phyloP scores from a whole-genome alignment of 192 early-diverging fungal species.

The Helicostylum pulchrum region DNA sequence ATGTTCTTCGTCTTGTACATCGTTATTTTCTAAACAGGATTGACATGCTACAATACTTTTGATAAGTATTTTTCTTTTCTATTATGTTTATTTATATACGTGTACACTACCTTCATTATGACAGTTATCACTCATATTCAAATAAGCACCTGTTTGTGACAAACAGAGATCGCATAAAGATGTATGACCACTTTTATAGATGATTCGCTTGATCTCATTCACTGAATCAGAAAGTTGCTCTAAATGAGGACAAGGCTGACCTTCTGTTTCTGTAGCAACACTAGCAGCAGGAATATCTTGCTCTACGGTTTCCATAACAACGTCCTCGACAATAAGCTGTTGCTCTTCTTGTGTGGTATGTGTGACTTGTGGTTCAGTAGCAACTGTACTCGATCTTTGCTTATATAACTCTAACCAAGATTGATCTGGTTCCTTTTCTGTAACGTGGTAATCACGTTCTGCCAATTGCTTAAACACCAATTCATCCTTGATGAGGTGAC shows the following conservation, averaged over 20 bases:
- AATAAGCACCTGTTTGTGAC: constrained; percentile 1
- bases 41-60: constrained; percentile 11
- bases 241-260: constrained; percentile 20
- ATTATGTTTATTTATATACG: neutral
- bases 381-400: neutral
- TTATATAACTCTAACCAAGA: constrained; percentile 24
- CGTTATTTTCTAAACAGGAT: constrained; percentile 6
- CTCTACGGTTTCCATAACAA: too few species aligned
- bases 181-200: neutral
- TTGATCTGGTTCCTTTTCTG: constrained; percentile 20
- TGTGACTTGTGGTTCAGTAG: neutral
- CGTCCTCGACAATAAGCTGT: too few species aligned
- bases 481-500: constrained; percentile 20
- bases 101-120: constrained; percentile 15
- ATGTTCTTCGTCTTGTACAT: neutral
- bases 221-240: constrained; percentile 7
- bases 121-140: constrained; percentile 6
- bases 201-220: constrained; percentile 5
- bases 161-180: constrained; percentile 16
- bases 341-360: too few species aligned
- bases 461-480: constrained; percentile 20
- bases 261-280: too few species aligned
- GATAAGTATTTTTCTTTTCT: neutral
- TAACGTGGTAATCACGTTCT: constrained; percentile 20
- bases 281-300: too few species aligned